Evolutionary conservation across 1,139 yeast genomes (phyloP), one percentile per base, ranked within the genome.

Genomic region (Candida tropicalis): DNA sequence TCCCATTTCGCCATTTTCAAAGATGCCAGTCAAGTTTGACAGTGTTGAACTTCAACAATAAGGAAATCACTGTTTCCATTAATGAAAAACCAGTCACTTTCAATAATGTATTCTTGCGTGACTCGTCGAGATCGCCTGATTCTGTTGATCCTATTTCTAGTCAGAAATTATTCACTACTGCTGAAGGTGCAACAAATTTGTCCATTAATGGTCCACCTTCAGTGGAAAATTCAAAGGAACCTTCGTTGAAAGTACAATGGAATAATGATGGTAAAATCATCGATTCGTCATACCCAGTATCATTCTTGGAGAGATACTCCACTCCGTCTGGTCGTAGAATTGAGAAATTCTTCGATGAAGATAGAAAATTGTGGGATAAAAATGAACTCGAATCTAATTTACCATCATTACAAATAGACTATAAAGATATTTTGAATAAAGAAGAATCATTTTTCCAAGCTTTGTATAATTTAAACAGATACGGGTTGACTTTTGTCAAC

Each of bases 111-210:
- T 84, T 86, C 54, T 66, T 87, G 29, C 68, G 95, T 49, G 95
- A 87, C 55, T 72, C 89, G 0, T 82, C 88, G 40, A 60, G 63
- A 3, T 66, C 80, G 3, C 55, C 66, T 0, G 60, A 56, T 11
- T 78, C 87, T 1, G 73, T 84, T 4, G 87, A 86, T 52, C 67
- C 70, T 2, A 60, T 63, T 24, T 75, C 89, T 0, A 73, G 75
- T 27, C 95, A 86, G 57, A 86, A 84, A 57, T 60, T 74, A 24
- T 84, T 86, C 60, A 80, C 87, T 8, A 84, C 93, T 0, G 84
- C 81, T 1, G 66, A 75, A 43, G 62, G 78, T 5, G 53, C 63
- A 9, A 38, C 47, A 3, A 50, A 54, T 15, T 59, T 70, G 38
- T 41, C 50, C 13, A 50, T 73, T 2, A 48, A 50, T 11, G 50